phyloP scores from a whole-genome alignment of 2,329 filamentous ascomycete genomes.

The Ceratocystiopsis sp. region DNA sequence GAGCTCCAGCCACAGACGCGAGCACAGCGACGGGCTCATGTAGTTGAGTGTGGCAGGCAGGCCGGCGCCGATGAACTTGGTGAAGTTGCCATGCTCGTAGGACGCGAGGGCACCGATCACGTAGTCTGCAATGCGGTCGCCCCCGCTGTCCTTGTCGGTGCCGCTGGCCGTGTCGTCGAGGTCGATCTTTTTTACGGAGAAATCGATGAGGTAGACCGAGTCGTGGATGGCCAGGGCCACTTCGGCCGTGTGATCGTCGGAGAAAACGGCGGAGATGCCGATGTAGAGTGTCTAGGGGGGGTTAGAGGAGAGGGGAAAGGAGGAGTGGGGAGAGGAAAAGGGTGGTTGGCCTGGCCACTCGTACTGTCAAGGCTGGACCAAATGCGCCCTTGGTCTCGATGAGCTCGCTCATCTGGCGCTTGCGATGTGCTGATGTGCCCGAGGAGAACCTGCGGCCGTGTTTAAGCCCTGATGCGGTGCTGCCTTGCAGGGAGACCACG shows the following conservation, averaged over 20 bases:
- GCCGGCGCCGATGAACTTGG: constrained; percentile 63
- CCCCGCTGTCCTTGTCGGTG: constrained; percentile 8
- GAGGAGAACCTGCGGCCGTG: constrained; percentile 24
- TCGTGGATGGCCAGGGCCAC: constrained; percentile 57
- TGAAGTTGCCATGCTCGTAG: constrained; percentile 48
- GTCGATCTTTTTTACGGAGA: constrained; percentile 42
- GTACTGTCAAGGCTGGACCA: constrained; percentile 29
- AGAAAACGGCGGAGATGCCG: constrained; percentile 41
- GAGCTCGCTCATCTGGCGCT: constrained; percentile 27
- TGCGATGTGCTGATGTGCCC: constrained; percentile 27
- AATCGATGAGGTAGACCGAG: constrained; percentile 58
- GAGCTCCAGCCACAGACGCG: constrained; percentile 57
- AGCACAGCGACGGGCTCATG: constrained; percentile 47
- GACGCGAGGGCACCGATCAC: constrained; percentile 36
- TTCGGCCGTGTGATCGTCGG: constrained; percentile 33
- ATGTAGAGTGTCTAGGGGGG: constrained; percentile 37
- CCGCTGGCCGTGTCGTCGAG: constrained; percentile 22
- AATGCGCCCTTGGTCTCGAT: constrained; percentile 25
- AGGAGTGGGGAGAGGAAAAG: too few species aligned
- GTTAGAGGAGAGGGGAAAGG: background rate
- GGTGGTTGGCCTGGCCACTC: constrained; percentile 1
- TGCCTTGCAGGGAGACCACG: too few species aligned
- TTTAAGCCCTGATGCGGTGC: constrained; percentile 3
- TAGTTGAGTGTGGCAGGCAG: constrained; percentile 42
- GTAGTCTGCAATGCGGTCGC: constrained; percentile 38